Evolutionary conservation across 2,329 filamentous ascomycete species (phyloP), one percentile per base, ranked within the genome.

Genomic region (Leptosphaerulina australis): DNA sequence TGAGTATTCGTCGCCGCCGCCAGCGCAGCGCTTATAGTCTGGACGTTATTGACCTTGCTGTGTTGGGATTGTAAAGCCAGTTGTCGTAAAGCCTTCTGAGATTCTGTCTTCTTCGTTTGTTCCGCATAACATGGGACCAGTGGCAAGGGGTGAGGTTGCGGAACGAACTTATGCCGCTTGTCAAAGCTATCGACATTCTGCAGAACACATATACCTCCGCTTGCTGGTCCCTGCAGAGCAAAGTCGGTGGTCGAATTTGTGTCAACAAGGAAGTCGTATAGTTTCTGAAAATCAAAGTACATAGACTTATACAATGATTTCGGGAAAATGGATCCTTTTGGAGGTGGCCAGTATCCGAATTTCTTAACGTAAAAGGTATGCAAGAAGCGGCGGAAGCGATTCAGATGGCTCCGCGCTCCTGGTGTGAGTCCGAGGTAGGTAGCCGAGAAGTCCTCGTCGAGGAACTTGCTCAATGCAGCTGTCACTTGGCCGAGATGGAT

Each of bases 211-310:
- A 91, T 83, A 0, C 88, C 88, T 4, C 86, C 87, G 35, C 81
- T 81, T 0, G 83, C 81, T 17, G 80, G 74, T 6, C 78, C 75
- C 1, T 84, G 80, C 43, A 77, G 79, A n/a, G 72, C 74, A 28
- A 81, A 72, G 9, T 77, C 74, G 3, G 73, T 68, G 0, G 79
- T 81, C 17, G 81, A 83, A 2, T 73, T 74, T 4, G 78, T 76
- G 59, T 94, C 88, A 0, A 87, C 87, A 0, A 94, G 77, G 37
- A 87, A 85, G 24, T 86, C 79, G 68, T 91, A 91, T 0, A 93
- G 74, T 2, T 81, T 83, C 40, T 84, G 79, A 57, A 94, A 91
- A 57, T 93, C 89, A 25, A 79, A 74, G 30, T 82, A 81, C 82
- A 93, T 87, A 3, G 77, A 76, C 24, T 76, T 76, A 60, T 85